Percentiles rank a stretch among this genome's conserved stretches.
Evolutionary conservation across 2,329 filamentous ascomycete genomes (phyloP).

Genomic region (Ophiostoma populinum): DNA sequence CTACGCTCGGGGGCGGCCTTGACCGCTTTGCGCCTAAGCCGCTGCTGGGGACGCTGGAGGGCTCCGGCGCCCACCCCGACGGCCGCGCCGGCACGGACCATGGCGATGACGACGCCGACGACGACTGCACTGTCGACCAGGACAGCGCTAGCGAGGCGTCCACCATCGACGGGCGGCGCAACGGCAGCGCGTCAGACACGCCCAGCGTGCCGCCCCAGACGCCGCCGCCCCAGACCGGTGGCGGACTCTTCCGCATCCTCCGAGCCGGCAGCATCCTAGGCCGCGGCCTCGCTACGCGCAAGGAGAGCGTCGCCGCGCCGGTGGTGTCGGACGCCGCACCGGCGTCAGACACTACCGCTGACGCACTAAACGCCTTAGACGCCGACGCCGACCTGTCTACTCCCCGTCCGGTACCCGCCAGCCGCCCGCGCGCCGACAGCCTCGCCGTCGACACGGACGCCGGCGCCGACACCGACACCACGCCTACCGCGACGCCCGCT

Average conservation of each 20-base stretch:
- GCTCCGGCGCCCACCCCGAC: no score
- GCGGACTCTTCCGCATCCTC: constrained; percentile 46
- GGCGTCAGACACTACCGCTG: neutral
- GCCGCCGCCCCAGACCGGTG: neutral
- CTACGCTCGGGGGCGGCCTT: constrained; percentile 1
- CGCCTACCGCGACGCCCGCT: neutral
- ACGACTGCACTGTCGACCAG: constrained; percentile 12
- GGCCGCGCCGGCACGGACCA: constrained; percentile 17
- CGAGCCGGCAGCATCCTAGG: constrained; percentile 44
- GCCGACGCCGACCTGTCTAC: constrained; percentile 5
- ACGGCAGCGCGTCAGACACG: no score
- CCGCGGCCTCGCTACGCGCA: constrained; percentile 5
- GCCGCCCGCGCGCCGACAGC: constrained; percentile 29
- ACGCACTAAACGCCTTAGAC: neutral
- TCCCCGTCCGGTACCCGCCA: constrained; percentile 27
- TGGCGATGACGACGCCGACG: constrained; percentile 17
- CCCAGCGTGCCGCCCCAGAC: no score
- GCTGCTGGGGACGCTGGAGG: no score
- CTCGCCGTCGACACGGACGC: constrained; percentile 28
- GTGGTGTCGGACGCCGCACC: neutral
- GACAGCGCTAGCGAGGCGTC: constrained; percentile 22
- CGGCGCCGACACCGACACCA: neutral
- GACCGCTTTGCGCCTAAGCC: constrained; percentile 6
- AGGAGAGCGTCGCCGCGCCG: neutral
- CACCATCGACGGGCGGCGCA: constrained; percentile 10